A percentile compares a stretch with the other conserved stretches of the same genome.
phyloP scores from a whole-genome alignment of 805 yeast species.

The Zygosaccharomyces kombuchaensis region DNA sequence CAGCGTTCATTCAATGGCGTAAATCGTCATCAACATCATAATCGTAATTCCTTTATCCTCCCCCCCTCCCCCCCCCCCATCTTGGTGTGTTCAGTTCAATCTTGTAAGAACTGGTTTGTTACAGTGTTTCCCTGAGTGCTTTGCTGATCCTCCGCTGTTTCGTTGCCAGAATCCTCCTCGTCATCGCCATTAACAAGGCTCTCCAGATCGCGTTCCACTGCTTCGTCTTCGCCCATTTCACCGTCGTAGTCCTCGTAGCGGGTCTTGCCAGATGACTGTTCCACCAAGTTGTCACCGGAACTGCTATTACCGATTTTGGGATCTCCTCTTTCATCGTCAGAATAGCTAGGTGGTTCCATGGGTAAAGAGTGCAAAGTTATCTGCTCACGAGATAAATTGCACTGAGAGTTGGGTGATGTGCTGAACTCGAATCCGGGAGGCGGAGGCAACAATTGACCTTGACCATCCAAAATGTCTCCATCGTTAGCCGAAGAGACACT shows the following conservation, averaged over 20 bases:
- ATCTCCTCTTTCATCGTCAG: slow-evolving; percentile 19
- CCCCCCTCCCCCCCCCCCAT: neutral
- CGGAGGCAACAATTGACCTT: slow-evolving; percentile 34
- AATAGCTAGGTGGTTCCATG: slow-evolving; percentile 39
- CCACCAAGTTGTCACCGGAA: neutral
- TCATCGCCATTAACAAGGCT: slow-evolving; percentile 1
- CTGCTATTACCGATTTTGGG: slow-evolving; percentile 2
- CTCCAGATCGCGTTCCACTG: slow-evolving; percentile 3
- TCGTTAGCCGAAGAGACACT: slow-evolving; percentile 28
- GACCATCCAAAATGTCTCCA: slow-evolving; percentile 25
- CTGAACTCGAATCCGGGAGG: slow-evolving; percentile 38
- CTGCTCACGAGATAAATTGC: slow-evolving; percentile 24
- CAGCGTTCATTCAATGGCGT: neutral
- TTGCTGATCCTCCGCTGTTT: slow-evolving; percentile 6
- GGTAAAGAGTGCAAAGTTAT: slow-evolving; percentile 35
- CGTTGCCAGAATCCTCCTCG: slow-evolving; percentile 4
- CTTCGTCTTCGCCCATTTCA: slow-evolving; percentile 17
- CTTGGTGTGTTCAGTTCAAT: neutral
- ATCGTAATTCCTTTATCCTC: neutral
- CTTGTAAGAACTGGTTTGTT: slow-evolving; percentile 16
- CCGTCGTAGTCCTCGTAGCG: slow-evolving; percentile 10
- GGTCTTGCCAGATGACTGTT: neutral
- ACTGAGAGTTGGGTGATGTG: slow-evolving; percentile 20
- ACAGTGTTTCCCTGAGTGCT: slow-evolving; percentile 13
- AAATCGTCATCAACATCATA: neutral